Percentiles rank a stretch among this genome's conserved stretches.
These are phyloP conservation scores for Chalara sp. DNA, from an alignment of 2,329 filamentous ascomycete species.

Conservation along the genomic window DNA sequence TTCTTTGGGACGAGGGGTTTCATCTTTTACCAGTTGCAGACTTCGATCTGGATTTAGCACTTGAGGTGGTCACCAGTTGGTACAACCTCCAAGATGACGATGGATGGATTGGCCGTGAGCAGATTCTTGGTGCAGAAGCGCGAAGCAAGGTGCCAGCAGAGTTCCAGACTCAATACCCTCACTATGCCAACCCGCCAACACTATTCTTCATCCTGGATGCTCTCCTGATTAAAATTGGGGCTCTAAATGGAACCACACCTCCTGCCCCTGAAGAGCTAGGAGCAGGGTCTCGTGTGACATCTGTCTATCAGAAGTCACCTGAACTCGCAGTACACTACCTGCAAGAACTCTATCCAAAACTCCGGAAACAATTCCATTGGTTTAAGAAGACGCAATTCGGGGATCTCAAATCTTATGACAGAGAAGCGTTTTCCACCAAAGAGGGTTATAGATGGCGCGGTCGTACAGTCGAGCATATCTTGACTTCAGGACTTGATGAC, in stretches of 20 bases:
- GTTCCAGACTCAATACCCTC: constrained; percentile 93
- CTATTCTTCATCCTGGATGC: constrained; percentile 82
- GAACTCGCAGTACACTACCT: constrained; percentile 67
- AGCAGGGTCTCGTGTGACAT: constrained; percentile 26
- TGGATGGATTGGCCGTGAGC: constrained; percentile 94
- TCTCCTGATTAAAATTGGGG: constrained; percentile 72
- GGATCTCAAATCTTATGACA: constrained; percentile 86
- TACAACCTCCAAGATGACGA: constrained; percentile 94
- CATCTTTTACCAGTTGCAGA: constrained; percentile 86
- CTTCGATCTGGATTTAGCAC: constrained; percentile 84
- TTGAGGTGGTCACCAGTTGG: constrained; percentile 91
- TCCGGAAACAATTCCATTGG: constrained; percentile 89
- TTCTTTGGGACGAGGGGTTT: constrained; percentile 98
- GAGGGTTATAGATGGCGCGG: constrained; percentile 96
- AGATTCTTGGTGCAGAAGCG: constrained; percentile 87
- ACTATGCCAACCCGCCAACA: constrained; percentile 95
- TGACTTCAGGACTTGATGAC: constrained; percentile 92
- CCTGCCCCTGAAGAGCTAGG: constrained; percentile 37
- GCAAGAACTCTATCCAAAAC: constrained; percentile 72
- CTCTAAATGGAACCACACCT: constrained; percentile 39
- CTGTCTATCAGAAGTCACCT: constrained; percentile 41
- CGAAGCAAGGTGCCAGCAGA: constrained; percentile 89
- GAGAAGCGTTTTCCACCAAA: constrained; percentile 78
- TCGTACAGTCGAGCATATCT: constrained; percentile 75
- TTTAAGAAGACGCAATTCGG: constrained; percentile 88